Percentiles rank a stretch among this genome's conserved stretches.
Evolutionary conservation across 169 alveolate species (phyloP).

Genomic region (Babesia divergens): DNA sequence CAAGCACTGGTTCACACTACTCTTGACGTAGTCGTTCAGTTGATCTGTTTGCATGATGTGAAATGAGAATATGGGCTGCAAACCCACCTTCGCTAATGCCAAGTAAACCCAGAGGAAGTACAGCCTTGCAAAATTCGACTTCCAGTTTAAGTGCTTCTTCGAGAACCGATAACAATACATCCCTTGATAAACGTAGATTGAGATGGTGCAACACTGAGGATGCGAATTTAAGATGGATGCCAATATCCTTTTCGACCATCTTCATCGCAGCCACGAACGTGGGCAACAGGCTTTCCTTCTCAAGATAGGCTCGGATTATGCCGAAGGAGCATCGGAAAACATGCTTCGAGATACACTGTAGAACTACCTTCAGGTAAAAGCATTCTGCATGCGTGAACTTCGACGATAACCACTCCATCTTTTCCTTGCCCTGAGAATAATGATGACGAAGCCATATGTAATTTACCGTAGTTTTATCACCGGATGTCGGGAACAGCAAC

Average conservation of each 20-base stretch:
- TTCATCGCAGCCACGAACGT: conserved; percentile 36
- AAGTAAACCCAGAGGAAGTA: conserved; percentile 35
- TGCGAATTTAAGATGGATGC: conserved; percentile 53
- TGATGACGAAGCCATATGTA: neutral
- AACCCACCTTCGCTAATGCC: conserved; percentile 33
- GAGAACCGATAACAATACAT: conserved; percentile 9
- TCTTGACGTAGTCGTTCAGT: conserved; percentile 15
- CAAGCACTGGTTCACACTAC: conserved; percentile 35
- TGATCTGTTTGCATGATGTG: conserved; percentile 5
- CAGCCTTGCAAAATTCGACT: conserved; percentile 17
- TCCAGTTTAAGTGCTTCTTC: conserved; percentile 36
- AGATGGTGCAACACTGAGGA: conserved; percentile 11
- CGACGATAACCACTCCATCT: conserved; percentile 38
- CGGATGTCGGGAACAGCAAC: conserved; percentile 32
- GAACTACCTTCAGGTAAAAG: conserved; percentile 22
- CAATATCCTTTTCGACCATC: conserved; percentile 23
- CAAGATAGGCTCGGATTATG: conserved; percentile 20
- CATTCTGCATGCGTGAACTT: conserved; percentile 11
- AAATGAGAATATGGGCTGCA: neutral
- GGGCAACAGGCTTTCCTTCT: conserved; percentile 17
- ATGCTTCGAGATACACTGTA: conserved; percentile 30
- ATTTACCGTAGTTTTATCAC: conserved; percentile 14
- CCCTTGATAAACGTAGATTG: conserved; percentile 12
- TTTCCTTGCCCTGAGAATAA: conserved; percentile 36
- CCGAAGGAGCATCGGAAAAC: conserved; percentile 21